phyloP scores from a whole-genome alignment of 2,329 filamentous ascomycete genomes.

The Tolypocladium album region DNA sequence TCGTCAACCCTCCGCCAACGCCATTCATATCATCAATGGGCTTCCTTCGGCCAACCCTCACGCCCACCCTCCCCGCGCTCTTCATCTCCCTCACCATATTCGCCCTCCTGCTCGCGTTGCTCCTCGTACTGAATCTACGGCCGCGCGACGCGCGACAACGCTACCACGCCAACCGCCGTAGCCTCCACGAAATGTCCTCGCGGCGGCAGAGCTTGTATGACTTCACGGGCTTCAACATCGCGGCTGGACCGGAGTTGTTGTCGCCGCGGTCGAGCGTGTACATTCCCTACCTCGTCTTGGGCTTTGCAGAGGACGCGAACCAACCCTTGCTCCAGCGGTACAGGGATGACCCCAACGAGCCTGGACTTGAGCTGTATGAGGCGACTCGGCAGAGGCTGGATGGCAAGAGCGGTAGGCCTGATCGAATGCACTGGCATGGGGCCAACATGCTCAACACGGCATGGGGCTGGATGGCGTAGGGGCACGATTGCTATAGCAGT shows the following conservation, averaged over 20 bases:
- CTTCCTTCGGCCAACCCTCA: not conserved
- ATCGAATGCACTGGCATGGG: slow-evolving; percentile 5
- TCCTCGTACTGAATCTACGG: not conserved
- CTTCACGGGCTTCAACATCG: not conserved
- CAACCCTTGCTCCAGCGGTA: not conserved
- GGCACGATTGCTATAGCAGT: not conserved
- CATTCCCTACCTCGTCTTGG: not conserved
- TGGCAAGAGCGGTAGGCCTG: not conserved
- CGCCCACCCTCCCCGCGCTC: not conserved
- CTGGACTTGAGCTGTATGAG: not conserved
- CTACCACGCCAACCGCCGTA: not conserved
- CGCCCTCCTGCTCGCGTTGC: not conserved
- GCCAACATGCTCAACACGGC: slow-evolving; percentile 8
- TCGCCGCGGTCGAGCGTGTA: not conserved
- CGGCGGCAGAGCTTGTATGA: not conserved
- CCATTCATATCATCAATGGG: not conserved
- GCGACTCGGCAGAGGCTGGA: not conserved
- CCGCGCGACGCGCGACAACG: not conserved
- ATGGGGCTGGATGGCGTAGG: slow-evolving; percentile 9
- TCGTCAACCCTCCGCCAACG: not conserved
- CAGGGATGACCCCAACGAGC: not conserved
- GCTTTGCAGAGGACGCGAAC: not conserved
- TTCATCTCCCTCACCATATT: not conserved
- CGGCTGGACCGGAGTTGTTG: not conserved
- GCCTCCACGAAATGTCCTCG: not conserved